A percentile compares a stretch with the other conserved stretches of the same genome.
phyloP scores from a whole-genome alignment of 2,329 filamentous ascomycete species.

The Epichloe sp. region DNA sequence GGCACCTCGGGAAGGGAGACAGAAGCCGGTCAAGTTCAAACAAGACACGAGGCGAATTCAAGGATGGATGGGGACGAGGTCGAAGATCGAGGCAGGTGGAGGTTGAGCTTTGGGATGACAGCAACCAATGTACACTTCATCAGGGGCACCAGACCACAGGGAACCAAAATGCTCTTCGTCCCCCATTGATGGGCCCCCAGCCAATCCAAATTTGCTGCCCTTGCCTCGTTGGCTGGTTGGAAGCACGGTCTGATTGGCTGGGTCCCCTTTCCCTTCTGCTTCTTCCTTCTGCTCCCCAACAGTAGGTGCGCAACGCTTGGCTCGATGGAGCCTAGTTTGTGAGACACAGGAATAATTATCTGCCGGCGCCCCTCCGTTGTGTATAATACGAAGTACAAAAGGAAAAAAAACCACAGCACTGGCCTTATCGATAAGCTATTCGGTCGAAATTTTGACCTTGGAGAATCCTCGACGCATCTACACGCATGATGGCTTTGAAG shows the following conservation, averaged over 20 bases:
- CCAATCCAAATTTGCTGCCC: too few relatives aligned
- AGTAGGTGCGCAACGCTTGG: slow-evolving; percentile 12
- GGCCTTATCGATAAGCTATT: slow-evolving; percentile 12
- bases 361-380: too few relatives aligned
- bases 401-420: neutral
- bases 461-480: slow-evolving; percentile 8
- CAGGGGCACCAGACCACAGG: slow-evolving; percentile 19
- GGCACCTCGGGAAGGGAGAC: slow-evolving; percentile 4
- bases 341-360: too few relatives aligned
- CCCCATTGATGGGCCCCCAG: too few relatives aligned
- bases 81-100: slow-evolving; percentile 4
- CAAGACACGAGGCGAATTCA: slow-evolving; percentile 3
- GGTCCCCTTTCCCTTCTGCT: slow-evolving; percentile 11
- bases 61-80: slow-evolving; percentile 5
- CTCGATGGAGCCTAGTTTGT: slow-evolving; percentile 6
- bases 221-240: slow-evolving; percentile 12
- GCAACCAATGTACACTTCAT: slow-evolving; percentile 16
- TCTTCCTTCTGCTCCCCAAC: neutral
- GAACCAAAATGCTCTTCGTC: slow-evolving; percentile 2
- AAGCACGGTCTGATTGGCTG: slow-evolving; percentile 1
- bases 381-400: neutral
- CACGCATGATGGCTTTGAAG: slow-evolving; percentile 13
- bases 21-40: slow-evolving; percentile 1
- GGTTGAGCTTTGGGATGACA: slow-evolving; percentile 3
- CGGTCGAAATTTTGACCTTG: slow-evolving; percentile 17